Conservation (phyloP, 2,329 filamentous ascomycete genomes). For the Colletotrichum sp. region DNA sequence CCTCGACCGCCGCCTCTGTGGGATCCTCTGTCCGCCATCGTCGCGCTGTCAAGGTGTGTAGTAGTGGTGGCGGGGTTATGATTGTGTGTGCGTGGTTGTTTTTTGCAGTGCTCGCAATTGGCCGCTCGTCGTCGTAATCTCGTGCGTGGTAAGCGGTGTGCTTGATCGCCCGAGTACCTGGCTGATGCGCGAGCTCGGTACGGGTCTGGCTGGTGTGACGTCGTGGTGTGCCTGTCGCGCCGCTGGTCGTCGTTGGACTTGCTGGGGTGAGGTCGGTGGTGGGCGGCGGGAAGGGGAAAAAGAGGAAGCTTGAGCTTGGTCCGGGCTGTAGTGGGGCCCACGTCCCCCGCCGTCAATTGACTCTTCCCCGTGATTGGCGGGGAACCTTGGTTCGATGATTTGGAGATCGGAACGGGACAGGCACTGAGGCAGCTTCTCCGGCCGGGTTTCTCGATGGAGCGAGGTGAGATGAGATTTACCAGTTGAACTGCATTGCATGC, state of each 20-base stretch:
- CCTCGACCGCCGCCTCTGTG: conserved; percentile 50
- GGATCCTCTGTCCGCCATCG: conserved; percentile 57
- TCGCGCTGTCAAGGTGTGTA: conserved; percentile 20
- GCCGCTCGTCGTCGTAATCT: background rate
- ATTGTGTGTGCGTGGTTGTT: background rate
- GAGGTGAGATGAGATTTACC: background rate
- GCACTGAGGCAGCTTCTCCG: background rate
- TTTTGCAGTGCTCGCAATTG: background rate
- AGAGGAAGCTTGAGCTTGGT: conserved; percentile 13
- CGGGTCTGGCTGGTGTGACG: background rate
- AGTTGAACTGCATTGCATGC: background rate
- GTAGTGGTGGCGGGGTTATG: background rate
- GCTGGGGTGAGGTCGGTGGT: background rate
- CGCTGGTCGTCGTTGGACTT: background rate
- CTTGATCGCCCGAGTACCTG: background rate
- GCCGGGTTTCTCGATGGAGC: background rate
- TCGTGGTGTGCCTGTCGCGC: conserved; percentile 13
- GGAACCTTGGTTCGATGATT: background rate
- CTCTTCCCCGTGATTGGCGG: conserved; percentile 11
- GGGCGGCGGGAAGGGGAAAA: conserved; percentile 1
- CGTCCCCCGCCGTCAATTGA: background rate
- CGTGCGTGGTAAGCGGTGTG: background rate
- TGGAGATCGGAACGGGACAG: background rate
- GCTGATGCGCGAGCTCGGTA: background rate
- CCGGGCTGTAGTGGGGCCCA: conserved; percentile 14